Conservation (phyloP, 2,329 filamentous ascomycete genomes). For the Cladosporium oxysporum region DNA sequence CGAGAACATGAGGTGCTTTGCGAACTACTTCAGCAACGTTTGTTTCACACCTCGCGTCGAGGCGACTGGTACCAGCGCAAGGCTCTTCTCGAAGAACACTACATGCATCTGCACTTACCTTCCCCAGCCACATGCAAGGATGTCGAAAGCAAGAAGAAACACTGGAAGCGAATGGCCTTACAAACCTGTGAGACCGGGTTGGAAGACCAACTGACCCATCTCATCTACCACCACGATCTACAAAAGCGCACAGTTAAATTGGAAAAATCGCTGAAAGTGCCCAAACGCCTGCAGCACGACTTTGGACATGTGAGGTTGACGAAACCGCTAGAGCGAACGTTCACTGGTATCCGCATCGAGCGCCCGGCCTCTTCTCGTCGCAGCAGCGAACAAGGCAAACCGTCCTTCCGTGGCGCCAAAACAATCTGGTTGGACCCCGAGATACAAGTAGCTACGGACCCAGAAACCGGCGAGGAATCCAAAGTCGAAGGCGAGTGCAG, state of each 20-base stretch:
- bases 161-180: slow-evolving; percentile 77
- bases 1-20: slow-evolving; percentile 73
- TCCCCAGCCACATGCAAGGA: slow-evolving; percentile 45
- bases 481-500: slow-evolving; percentile 67
- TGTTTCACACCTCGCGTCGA: slow-evolving; percentile 82
- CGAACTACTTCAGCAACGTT: slow-evolving; percentile 74
- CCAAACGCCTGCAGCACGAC: slow-evolving; percentile 85
- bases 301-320: slow-evolving; percentile 82
- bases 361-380: slow-evolving; percentile 30
- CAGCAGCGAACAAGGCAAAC: slow-evolving; percentile 38
- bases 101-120: slow-evolving; percentile 70
- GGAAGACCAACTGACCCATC: slow-evolving; percentile 83
- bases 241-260: slow-evolving; percentile 93
- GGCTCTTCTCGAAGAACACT: slow-evolving; percentile 90
- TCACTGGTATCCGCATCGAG: slow-evolving; percentile 75
- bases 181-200: slow-evolving; percentile 83
- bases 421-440: slow-evolving; percentile 81
- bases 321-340: slow-evolving; percentile 71
- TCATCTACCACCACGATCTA: slow-evolving; percentile 91
- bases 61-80: slow-evolving; percentile 96
- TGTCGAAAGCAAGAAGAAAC: slow-evolving; percentile 69
- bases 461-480: slow-evolving; percentile 12
- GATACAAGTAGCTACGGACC: neutral
- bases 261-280: slow-evolving; percentile 79
- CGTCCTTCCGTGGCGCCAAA: slow-evolving; percentile 58